Percentiles rank a stretch among this genome's conserved stretches.
Evolutionary conservation across 1,139 yeast species (phyloP).

Genomic region (Kluyveromyces marxianus): DNA sequence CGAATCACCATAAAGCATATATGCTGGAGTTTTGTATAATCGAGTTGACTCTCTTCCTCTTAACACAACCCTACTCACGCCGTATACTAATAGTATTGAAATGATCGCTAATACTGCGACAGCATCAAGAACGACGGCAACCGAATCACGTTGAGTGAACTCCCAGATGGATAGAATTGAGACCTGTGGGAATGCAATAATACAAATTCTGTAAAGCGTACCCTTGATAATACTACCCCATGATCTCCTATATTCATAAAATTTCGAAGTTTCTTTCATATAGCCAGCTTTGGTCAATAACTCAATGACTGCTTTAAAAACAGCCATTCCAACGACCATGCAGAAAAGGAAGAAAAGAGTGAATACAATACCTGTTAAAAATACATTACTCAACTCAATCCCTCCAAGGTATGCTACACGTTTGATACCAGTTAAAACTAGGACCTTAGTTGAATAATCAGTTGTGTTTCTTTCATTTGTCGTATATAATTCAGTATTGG

Average conservation of each 20-base stretch:
- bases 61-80: slow-evolving; percentile 60
- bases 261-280: slow-evolving; percentile 50
- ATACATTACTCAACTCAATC: slow-evolving; percentile 79
- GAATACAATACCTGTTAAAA: slow-evolving; percentile 80
- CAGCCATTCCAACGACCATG: slow-evolving; percentile 53
- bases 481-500: slow-evolving; percentile 52
- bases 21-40: slow-evolving; percentile 86
- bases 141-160: slow-evolving; percentile 72
- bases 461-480: slow-evolving; percentile 57
- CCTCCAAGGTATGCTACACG: slow-evolving; percentile 81
- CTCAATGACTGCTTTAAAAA: slow-evolving; percentile 72
- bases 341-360: slow-evolving; percentile 73
- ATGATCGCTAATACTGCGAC: slow-evolving; percentile 54
- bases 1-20: slow-evolving; percentile 78
- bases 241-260: slow-evolving; percentile 69
- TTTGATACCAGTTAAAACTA: slow-evolving; percentile 83
- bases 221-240: slow-evolving; percentile 84
- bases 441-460: slow-evolving; percentile 47
- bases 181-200: slow-evolving; percentile 81
- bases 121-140: slow-evolving; percentile 76
- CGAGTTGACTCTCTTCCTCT: slow-evolving; percentile 66
- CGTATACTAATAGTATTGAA: slow-evolving; percentile 58
- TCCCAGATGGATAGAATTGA: slow-evolving; percentile 85
- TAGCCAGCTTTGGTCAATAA: slow-evolving; percentile 52
- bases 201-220: slow-evolving; percentile 70